These are phyloP conservation scores for Cicer cuneatum DNA, from an alignment of 306 rosid species.

Conservation along the genomic window DNA sequence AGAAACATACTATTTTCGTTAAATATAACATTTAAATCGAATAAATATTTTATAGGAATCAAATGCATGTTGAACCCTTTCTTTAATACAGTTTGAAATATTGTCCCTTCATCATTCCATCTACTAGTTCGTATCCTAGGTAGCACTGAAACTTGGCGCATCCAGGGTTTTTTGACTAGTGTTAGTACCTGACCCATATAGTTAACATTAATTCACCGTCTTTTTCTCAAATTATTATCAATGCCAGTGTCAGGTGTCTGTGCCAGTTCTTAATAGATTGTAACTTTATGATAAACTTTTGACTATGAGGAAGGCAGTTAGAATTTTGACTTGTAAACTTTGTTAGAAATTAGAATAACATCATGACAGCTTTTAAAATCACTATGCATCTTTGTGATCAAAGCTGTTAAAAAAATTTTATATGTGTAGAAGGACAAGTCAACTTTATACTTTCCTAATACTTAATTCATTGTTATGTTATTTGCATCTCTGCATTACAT, in stretches of 20 bases:
- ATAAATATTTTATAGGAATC: too few species aligned
- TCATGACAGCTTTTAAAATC: neutral
- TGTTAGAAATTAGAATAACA: slow-evolving; percentile 6
- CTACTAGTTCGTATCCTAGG: too few species aligned
- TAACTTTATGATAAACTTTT: slow-evolving; percentile 1
- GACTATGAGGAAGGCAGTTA: neutral
- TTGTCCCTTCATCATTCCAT: slow-evolving; percentile 19
- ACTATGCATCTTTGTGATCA: neutral
- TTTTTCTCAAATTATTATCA: too few species aligned
- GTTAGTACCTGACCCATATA: too few species aligned
- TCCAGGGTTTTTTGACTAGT: too few species aligned
- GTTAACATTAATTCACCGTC: too few species aligned
- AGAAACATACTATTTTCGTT: too few species aligned
- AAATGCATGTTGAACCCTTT: neutral
- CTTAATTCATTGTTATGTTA: slow-evolving; percentile 7
- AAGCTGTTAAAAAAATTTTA: neutral
- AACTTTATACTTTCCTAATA: neutral
- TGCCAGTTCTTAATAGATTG: neutral
- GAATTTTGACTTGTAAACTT: slow-evolving; percentile 29
- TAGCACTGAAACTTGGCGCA: too few species aligned
- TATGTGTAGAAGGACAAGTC: slow-evolving; percentile 7
- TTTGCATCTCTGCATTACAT: slow-evolving; percentile 26
- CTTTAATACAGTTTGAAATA: slow-evolving; percentile 5
- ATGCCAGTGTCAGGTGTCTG: too few species aligned
- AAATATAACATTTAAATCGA: too few species aligned